Evolutionary conservation across 2,329 filamentous ascomycete species (phyloP), one percentile per base, ranked within the genome.

Genomic region (Cladosporium sphaerospermum): DNA sequence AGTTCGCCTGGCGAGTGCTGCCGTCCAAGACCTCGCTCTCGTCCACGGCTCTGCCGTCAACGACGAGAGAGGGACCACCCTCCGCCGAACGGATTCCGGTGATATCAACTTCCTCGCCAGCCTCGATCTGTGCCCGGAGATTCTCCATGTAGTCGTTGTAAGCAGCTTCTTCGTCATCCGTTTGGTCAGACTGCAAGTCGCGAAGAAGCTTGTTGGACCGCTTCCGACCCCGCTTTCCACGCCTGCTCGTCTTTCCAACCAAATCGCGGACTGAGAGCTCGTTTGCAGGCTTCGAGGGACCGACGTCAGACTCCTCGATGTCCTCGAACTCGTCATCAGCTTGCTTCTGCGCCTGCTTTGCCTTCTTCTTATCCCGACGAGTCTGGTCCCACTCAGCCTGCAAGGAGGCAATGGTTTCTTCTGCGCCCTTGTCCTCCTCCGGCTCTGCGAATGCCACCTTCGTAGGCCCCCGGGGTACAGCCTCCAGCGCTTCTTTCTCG

Each of bases 61-160:
- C 62, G 39, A 63, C 54, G 44, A 64, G 56, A 37, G 64, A 64
- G 39, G 62, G 63, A 4, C 63, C 56, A 42, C 54, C 42, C 42
- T 59, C 11, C 3, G 33, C 43, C 14, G 50, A 46, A 8, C 44
- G 43, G 14, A 42, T 45, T 9, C 42, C 43, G 16, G 23, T 16
- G 19, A 52, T 45, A 9, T 57, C 54, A 4, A 53, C 54, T 14
- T 60, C 47, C 19, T 61, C 61, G 45, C 58, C 57, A 23, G 57
- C 61, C 4, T 67, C 60, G 19, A 63, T 47, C 52, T 64, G 60
- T 14, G 62, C 75, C 14, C 69, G 70, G 62, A 88, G 75, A 56
- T 89, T 88, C 41, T 80, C 77, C 62, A 89, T 84, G 61, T 90
- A 90, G 62, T 91, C 87, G 1, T 80, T 59, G 39, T 65, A 64